Evolutionary conservation across 805 yeast species (phyloP).

Genomic region (Lipomyces kockii): DNA sequence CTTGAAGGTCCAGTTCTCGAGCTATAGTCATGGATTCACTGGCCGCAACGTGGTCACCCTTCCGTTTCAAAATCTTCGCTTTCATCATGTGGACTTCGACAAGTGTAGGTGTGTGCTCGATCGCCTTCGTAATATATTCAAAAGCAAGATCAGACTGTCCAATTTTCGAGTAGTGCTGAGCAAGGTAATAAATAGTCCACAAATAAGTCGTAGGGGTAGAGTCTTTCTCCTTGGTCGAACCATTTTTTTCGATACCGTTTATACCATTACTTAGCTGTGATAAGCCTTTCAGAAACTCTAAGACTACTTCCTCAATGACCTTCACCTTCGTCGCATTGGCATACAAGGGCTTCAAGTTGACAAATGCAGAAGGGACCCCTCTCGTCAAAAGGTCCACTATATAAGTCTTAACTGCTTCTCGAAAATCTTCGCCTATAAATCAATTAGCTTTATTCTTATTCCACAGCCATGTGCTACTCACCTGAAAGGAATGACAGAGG

Average conservation of each 20-base stretch:
- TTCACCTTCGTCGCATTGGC: slow-evolving; percentile 49
- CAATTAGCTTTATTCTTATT: not conserved
- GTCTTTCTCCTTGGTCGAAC: slow-evolving; percentile 35
- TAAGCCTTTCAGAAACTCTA: slow-evolving; percentile 48
- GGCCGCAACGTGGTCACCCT: slow-evolving; percentile 66
- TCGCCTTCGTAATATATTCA: slow-evolving; percentile 62
- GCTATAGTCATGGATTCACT: slow-evolving; percentile 70
- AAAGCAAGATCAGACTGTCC: slow-evolving; percentile 61
- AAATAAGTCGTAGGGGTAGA: slow-evolving; percentile 48
- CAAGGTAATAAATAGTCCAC: slow-evolving; percentile 78
- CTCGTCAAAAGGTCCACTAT: slow-evolving; percentile 65
- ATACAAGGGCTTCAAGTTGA: slow-evolving; percentile 81
- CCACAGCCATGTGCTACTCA: not conserved
- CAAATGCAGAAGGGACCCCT: slow-evolving; percentile 90
- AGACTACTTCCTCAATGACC: slow-evolving; percentile 59
- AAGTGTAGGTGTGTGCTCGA: slow-evolving; percentile 77
- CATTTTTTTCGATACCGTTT: slow-evolving; percentile 29
- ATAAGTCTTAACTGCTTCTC: slow-evolving; percentile 56
- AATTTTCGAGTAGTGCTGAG: slow-evolving; percentile 72
- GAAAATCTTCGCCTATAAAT: slow-evolving; percentile 54
- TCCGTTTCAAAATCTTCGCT: slow-evolving; percentile 78
- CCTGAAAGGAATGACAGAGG: slow-evolving; percentile 69
- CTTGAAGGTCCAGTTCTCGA: slow-evolving; percentile 79
- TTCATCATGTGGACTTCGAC: slow-evolving; percentile 81
- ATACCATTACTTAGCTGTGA: slow-evolving; percentile 16